A percentile compares a stretch with the other conserved stretches of the same genome.
phyloP scores from a whole-genome alignment of 805 yeast genomes.

The Candida andamanensis region DNA sequence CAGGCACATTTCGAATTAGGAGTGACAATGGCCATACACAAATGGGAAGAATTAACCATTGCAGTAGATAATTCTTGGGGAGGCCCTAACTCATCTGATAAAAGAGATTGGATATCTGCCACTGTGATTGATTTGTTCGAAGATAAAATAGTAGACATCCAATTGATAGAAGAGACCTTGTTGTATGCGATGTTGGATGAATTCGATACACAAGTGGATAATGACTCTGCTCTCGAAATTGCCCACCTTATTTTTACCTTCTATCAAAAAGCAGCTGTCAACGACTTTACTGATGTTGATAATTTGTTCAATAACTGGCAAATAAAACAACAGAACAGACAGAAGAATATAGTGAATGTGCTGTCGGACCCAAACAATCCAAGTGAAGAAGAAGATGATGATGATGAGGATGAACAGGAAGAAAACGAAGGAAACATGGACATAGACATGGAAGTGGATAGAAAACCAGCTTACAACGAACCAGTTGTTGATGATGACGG shows the following conservation, averaged over 20 bases:
- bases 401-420: slow-evolving; percentile 24
- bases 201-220: slow-evolving; percentile 83
- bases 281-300: slow-evolving; percentile 54
- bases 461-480: slow-evolving; percentile 57
- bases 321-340: slow-evolving; percentile 40
- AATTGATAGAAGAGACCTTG: slow-evolving; percentile 77
- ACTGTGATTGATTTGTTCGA: slow-evolving; percentile 73
- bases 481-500: slow-evolving; percentile 93
- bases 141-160: slow-evolving; percentile 64
- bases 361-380: slow-evolving; percentile 63
- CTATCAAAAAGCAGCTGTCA: slow-evolving; percentile 57
- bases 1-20: slow-evolving; percentile 91
- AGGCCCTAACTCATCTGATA: slow-evolving; percentile 84
- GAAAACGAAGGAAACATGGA: slow-evolving; percentile 14
- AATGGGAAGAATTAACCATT: slow-evolving; percentile 81
- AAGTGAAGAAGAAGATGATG: slow-evolving; percentile 47
- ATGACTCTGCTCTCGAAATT: slow-evolving; percentile 75
- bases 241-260: slow-evolving; percentile 62
- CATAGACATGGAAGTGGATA: slow-evolving; percentile 30
- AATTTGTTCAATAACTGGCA: slow-evolving; percentile 55
- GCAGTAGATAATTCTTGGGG: slow-evolving; percentile 97
- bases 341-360: slow-evolving; percentile 36
- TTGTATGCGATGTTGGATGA: slow-evolving; percentile 92
- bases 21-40: slow-evolving; percentile 82
- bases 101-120: slow-evolving; percentile 92